These are phyloP conservation scores for Galeopsis tetrahit DNA, from an alignment of 257 asterid species.

Conservation along the genomic window DNA sequence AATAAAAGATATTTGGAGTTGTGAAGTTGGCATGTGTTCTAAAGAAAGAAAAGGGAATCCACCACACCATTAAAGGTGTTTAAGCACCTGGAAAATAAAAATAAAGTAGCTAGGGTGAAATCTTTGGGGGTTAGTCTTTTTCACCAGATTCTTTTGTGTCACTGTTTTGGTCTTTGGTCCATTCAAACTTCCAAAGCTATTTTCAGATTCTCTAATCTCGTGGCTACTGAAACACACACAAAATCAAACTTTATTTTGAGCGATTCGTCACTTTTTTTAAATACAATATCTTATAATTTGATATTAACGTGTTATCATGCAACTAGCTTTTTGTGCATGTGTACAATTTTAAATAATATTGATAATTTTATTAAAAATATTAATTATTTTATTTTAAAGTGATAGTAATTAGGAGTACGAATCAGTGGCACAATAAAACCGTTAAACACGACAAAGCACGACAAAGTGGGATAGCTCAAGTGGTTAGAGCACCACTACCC, in stretches of 20 bases:
- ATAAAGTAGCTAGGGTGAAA: slow-evolving; percentile 21
- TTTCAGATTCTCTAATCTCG: slow-evolving; percentile 44
- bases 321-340: no score
- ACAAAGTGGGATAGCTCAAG: no score
- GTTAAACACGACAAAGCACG: no score
- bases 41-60: slow-evolving; percentile 55
- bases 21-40: slow-evolving; percentile 46
- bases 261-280: background rate
- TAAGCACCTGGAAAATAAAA: slow-evolving; percentile 27
- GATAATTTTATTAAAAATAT: no score
- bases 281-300: no score
- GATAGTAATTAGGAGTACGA: no score
- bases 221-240: slow-evolving; percentile 32
- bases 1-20: slow-evolving; percentile 12
- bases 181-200: slow-evolving; percentile 58
- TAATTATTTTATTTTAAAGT: no score
- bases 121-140: slow-evolving; percentile 60
- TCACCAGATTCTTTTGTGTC: slow-evolving; percentile 54
- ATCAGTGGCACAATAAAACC: no score
- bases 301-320: no score
- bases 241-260: background rate
- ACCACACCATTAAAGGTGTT: slow-evolving; percentile 50
- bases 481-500: no score
- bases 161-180: slow-evolving; percentile 63
- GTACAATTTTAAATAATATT: no score